Evolutionary conservation across 2,329 filamentous ascomycete genomes (phyloP).

Genomic region (Clonostachys solani): DNA sequence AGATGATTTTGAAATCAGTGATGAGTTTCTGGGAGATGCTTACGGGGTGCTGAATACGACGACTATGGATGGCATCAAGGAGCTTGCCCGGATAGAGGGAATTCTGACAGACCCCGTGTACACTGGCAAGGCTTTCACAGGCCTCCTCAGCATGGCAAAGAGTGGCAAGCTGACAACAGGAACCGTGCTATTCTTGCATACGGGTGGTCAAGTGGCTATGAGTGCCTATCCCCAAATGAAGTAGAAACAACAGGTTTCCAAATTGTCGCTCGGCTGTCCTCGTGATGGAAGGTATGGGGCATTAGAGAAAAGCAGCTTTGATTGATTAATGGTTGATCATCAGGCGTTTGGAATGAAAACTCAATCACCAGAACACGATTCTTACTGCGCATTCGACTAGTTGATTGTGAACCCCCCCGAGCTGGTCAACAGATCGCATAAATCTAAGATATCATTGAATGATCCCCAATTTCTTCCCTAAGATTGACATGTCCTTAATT

Average conservation of each 20-base stretch:
- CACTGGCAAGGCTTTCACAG: constrained; percentile 7
- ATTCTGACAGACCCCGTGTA: constrained; percentile 5
- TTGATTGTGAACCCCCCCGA: no score
- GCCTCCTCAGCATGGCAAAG: constrained; percentile 4
- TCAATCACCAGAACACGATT: no score
- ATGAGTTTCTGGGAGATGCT: not conserved
- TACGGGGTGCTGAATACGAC: constrained; percentile 6
- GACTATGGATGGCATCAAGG: constrained; percentile 3
- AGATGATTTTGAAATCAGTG: constrained; percentile 6
- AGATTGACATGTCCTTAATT: no score
- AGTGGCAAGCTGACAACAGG: constrained; percentile 1
- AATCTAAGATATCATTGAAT: no score
- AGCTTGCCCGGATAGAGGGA: constrained; percentile 5
- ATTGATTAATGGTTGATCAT: no score
- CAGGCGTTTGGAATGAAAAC: no score
- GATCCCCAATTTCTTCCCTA: no score
- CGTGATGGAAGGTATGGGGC: no score
- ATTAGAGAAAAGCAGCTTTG: no score
- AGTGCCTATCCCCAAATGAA: constrained; percentile 3
- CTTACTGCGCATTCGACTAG: no score
- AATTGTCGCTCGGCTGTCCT: no score
- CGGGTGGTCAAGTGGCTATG: constrained; percentile 6
- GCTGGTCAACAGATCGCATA: no score
- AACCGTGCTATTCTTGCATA: constrained; percentile 6
- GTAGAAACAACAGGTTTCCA: not conserved